Conservation (phyloP, 2,329 filamentous ascomycete genomes). For the Leptographium wingfieldii region DNA sequence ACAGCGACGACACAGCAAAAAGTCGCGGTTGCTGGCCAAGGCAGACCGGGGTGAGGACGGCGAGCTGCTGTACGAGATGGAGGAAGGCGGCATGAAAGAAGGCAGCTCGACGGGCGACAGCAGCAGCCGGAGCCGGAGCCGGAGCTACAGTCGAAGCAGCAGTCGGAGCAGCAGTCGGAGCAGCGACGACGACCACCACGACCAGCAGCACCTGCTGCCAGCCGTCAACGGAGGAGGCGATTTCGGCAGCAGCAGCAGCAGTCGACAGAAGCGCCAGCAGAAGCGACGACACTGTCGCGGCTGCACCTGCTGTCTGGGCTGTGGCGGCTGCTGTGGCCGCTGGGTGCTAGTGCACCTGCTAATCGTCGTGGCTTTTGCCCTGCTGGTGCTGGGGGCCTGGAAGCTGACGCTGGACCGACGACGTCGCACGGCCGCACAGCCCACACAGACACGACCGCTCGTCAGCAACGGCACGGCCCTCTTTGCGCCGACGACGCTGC, state of each 20-base stretch:
- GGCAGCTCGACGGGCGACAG: constrained; percentile 49
- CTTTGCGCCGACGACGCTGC: constrained; percentile 82
- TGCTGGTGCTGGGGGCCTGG: constrained; percentile 45
- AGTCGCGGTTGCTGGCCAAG: constrained; percentile 36
- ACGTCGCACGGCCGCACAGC: not conserved
- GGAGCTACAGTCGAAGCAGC: no score
- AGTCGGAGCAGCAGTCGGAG: constrained; percentile 39
- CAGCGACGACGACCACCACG: constrained; percentile 44
- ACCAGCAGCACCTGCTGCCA: constrained; percentile 23
- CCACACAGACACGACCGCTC: constrained; percentile 2
- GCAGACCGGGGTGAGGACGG: constrained; percentile 55
- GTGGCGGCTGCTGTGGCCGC: constrained; percentile 31
- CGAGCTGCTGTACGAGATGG: constrained; percentile 80
- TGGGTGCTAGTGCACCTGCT: constrained; percentile 41
- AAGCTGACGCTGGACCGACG: constrained; percentile 35
- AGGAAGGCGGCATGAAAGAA: constrained; percentile 61
- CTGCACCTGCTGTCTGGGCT: not conserved
- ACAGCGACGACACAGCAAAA: constrained; percentile 38
- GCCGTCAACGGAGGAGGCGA: no score
- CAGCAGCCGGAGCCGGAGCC: not conserved
- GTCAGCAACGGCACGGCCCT: constrained; percentile 74
- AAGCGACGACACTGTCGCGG: constrained; percentile 21
- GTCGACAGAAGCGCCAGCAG: constrained; percentile 5
- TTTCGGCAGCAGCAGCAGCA: constrained; percentile 15
- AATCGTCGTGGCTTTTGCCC: constrained; percentile 40